Evolutionary conservation across 768 basidiomycete species (phyloP), one percentile per base, ranked within the genome.

Genomic region (Lentinula lateritia): DNA sequence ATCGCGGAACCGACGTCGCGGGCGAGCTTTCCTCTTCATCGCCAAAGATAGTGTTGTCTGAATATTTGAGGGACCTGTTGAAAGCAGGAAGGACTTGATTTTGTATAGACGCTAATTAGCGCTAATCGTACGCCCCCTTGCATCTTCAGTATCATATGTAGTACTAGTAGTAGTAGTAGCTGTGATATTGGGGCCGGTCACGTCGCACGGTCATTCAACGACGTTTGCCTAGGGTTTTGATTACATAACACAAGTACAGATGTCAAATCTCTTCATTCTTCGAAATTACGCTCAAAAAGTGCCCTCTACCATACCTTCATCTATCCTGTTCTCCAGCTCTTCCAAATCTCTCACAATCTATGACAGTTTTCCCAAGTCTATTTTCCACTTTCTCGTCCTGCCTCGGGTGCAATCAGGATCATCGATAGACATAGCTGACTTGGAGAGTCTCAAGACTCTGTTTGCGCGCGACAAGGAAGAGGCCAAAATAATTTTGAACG

Each of bases 371-470:
- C 90, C 90, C 5, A 94, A 94, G 73, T 86, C 91, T 5, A 88
- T 85, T 60, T 95, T 93, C 71, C 95, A 97, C 73, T 90, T 94
- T 68, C 80, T 97, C 48, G 73, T 96, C 60, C 78, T 96, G n/a
- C 95, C 95, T 43, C 82, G 86, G 67, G 63, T 79, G 60, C 68
- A 76, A 8, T 43, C 71, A 58, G 70, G 65, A 57, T 71, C 71
- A 45, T 64, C 68, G 52, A 65, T 72, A 54, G 70, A 66, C 9
- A 62, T 68, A 4, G 52, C 69, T 15, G 78, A 80, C 35, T 75
- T 92, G 42, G 66, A 77, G 20, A 83, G 78, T 69, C 77, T 96
- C 18, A 78, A 75, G 58, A 73, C 82, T 12, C 74, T 94, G 42
- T 70, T 88, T 67, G 77, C 72, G 58, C 75, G 77, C 36, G 81